phyloP scores from a whole-genome alignment of 1,139 yeast species.

The Taiozyma onychis region DNA sequence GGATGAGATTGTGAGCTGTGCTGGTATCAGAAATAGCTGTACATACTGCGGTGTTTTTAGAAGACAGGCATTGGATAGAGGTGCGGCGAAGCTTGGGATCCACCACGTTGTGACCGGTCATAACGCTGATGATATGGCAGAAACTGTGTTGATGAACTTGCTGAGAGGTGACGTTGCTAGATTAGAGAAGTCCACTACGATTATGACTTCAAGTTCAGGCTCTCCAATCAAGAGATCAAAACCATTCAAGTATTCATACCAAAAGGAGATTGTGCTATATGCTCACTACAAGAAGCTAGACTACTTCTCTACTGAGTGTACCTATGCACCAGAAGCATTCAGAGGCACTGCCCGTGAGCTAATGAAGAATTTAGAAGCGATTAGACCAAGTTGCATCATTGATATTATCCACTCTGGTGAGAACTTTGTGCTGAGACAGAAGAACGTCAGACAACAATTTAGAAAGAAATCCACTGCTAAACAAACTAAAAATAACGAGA shows the following conservation, averaged over 20 bases:
- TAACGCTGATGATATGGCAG: slow-evolving; percentile 99
- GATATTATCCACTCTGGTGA: slow-evolving; percentile 96
- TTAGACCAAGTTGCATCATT: slow-evolving; percentile 88
- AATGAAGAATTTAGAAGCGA: slow-evolving; percentile 82
- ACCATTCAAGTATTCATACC: slow-evolving; percentile 94
- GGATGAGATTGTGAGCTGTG: slow-evolving; percentile 96
- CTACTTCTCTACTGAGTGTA: slow-evolving; percentile 95
- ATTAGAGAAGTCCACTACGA: slow-evolving; percentile 83
- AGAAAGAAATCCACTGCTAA: slow-evolving; percentile 21
- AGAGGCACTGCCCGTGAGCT: slow-evolving; percentile 95
- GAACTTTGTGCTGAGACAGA: slow-evolving; percentile 62
- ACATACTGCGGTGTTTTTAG: slow-evolving; percentile 97
- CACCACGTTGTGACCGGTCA: slow-evolving; percentile 96
- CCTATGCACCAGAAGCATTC: slow-evolving; percentile 98
- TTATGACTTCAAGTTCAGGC: slow-evolving; percentile 74
- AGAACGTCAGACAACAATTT: slow-evolving; percentile 28
- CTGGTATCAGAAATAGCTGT: slow-evolving; percentile 91
- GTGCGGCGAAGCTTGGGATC: slow-evolving; percentile 85
- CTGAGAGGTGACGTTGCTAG: slow-evolving; percentile 95
- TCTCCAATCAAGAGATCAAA: slow-evolving; percentile 86
- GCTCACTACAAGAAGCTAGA: slow-evolving; percentile 96
- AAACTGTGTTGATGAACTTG: slow-evolving; percentile 91
- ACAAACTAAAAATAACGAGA: slow-evolving; percentile 28
- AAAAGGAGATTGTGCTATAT: slow-evolving; percentile 93
- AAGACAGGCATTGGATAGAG: slow-evolving; percentile 94